Evolutionary conservation across 1,284 basidiomycete genomes (phyloP).

Genomic region (Xerocomus minutiporus): DNA sequence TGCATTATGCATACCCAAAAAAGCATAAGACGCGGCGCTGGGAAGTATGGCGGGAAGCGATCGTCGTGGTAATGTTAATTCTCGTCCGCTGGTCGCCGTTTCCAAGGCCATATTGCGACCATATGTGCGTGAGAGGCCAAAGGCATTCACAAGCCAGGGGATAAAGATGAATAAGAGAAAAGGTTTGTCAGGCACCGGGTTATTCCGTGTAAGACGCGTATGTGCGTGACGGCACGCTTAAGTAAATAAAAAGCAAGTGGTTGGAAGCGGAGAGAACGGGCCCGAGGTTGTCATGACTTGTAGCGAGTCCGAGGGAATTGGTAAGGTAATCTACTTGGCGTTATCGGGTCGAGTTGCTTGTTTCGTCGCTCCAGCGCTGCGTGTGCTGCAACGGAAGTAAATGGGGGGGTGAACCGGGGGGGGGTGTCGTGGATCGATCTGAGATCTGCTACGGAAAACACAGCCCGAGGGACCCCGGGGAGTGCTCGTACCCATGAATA

Average conservation of each 20-base stretch:
- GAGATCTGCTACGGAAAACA: slow-evolving; percentile 17
- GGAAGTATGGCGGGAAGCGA: slow-evolving; percentile 7
- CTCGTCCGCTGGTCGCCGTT: neutral
- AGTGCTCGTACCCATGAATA: slow-evolving; percentile 11
- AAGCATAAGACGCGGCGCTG: neutral
- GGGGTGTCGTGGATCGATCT: slow-evolving; percentile 15
- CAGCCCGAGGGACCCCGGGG: slow-evolving; percentile 22
- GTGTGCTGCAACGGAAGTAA: neutral
- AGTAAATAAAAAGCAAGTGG: neutral
- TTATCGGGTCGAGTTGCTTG: too few relatives aligned
- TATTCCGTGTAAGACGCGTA: slow-evolving; percentile 12
- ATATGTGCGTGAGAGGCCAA: slow-evolving; percentile 4
- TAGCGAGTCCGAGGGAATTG: neutral
- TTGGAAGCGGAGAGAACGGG: neutral
- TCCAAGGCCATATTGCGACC: slow-evolving; percentile 11
- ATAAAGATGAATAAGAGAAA: neutral
- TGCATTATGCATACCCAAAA: neutral
- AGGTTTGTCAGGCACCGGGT: slow-evolving; percentile 16
- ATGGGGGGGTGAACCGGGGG: neutral
- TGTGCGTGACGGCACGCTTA: slow-evolving; percentile 2
- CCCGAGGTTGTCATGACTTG: neutral
- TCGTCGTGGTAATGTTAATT: slow-evolving; percentile 18
- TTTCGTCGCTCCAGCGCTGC: neutral
- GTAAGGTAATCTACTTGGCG: neutral
- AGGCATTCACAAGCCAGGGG: neutral